phyloP scores from a whole-genome alignment of 306 rosid genomes.

The Betula pendula region DNA sequence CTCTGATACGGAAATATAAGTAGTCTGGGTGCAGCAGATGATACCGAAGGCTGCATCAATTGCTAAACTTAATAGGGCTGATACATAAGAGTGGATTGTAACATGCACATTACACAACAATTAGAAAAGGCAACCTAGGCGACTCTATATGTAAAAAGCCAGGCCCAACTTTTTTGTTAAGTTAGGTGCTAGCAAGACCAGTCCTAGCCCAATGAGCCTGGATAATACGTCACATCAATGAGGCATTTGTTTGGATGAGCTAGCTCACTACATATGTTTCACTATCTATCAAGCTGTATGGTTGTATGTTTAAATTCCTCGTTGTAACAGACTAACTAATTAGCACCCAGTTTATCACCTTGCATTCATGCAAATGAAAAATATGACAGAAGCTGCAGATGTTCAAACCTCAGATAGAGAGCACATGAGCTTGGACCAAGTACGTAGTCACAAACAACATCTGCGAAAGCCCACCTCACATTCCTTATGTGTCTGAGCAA shows the following conservation, averaged over 20 bases:
- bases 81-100: conserved; percentile 11
- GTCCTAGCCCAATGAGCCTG: background rate
- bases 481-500: conserved; percentile 93
- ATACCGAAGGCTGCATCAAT: conserved; percentile 88
- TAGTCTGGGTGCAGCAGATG: conserved; percentile 96
- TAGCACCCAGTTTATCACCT: background rate
- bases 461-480: conserved; percentile 91
- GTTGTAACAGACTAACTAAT: conserved; percentile 9
- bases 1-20: conserved; percentile 84
- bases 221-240: background rate
- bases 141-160: background rate
- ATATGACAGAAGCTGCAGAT: conserved; percentile 5
- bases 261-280: background rate
- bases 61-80: conserved; percentile 22
- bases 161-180: background rate
- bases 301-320: background rate
- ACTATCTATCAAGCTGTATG: background rate
- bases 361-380: conserved; percentile 14
- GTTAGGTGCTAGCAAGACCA: background rate
- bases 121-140: background rate
- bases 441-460: conserved; percentile 81
- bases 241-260: conserved; percentile 8
- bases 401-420: conserved; percentile 79
- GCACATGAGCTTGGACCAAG: conserved; percentile 93
- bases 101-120: conserved; percentile 20